These are phyloP conservation scores for Herpetomonas muscarum DNA, from an alignment of 208 protist species.

Conservation along the genomic window DNA sequence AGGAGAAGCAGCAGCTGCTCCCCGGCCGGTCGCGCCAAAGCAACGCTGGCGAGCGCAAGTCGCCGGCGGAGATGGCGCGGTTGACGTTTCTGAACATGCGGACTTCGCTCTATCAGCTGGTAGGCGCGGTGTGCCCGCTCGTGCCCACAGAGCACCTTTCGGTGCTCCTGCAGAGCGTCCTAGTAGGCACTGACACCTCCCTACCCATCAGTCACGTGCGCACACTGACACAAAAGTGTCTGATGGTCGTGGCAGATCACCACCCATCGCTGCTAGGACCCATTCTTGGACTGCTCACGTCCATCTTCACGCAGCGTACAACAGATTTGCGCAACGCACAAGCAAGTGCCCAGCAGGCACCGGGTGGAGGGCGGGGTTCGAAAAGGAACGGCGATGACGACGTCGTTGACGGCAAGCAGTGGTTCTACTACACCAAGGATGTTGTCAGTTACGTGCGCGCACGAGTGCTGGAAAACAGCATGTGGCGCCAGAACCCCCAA, in stretches of 20 bases:
- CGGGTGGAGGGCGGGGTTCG: not conserved
- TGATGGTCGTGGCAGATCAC: slow-evolving; percentile 44
- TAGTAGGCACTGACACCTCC: slow-evolving; percentile 2
- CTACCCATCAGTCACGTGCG: slow-evolving; percentile 42
- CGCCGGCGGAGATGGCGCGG: slow-evolving; percentile 22
- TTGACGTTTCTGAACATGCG: slow-evolving; percentile 44
- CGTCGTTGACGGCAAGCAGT: slow-evolving; percentile 50
- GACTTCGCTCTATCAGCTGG: slow-evolving; percentile 58
- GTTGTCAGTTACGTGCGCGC: slow-evolving; percentile 45
- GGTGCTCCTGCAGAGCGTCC: slow-evolving; percentile 33
- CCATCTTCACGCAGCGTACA: slow-evolving; percentile 36
- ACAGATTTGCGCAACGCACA: slow-evolving; percentile 6
- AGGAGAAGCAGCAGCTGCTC: slow-evolving; percentile 39
- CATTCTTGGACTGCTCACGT: slow-evolving; percentile 25
- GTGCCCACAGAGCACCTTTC: slow-evolving; percentile 37
- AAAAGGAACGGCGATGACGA: slow-evolving; percentile 26
- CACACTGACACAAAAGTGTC: slow-evolving; percentile 40
- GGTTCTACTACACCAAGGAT: slow-evolving; percentile 65
- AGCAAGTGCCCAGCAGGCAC: slow-evolving; percentile 1
- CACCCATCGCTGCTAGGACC: slow-evolving; percentile 32
- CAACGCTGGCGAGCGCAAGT: slow-evolving; percentile 6
- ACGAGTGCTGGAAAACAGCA: slow-evolving; percentile 38
- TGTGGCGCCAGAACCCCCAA: slow-evolving; percentile 23
- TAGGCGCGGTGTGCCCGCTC: slow-evolving; percentile 48
- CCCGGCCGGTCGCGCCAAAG: slow-evolving; percentile 39